phyloP scores from a whole-genome alignment of 148 eudicot species.

The Nyssa sinensis region DNA sequence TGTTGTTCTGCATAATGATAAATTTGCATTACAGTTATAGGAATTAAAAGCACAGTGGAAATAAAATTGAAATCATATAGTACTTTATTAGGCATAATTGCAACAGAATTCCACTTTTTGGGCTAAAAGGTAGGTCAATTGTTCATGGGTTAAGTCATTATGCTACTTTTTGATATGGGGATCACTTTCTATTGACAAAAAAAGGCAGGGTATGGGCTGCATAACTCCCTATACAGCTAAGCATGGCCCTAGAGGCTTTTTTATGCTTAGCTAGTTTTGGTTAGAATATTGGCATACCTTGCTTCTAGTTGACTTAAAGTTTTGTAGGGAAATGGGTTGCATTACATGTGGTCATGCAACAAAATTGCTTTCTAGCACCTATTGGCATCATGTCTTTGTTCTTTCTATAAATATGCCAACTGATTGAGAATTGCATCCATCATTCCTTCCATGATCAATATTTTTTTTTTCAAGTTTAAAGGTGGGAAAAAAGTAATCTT shows the following conservation, averaged over 20 bases:
- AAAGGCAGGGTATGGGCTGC: neutral
- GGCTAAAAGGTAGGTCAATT: neutral
- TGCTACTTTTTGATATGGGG: neutral
- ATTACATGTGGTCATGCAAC: neutral
- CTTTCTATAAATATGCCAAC: neutral
- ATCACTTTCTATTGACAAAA: neutral
- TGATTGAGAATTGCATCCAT: neutral
- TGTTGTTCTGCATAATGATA: neutral
- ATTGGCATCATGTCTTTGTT: neutral
- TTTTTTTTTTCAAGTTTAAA: too few species aligned
- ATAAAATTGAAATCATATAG: neutral
- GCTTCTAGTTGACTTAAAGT: too few species aligned
- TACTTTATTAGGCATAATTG: neutral
- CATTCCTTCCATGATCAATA: neutral
- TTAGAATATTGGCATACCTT: too few species aligned
- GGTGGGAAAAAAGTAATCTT: too few species aligned
- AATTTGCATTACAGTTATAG: neutral
- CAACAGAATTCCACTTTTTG: neutral
- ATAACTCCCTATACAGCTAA: neutral
- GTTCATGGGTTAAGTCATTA: neutral
- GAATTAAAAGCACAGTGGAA: neutral
- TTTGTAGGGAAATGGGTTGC: too few species aligned
- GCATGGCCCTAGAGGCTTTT: neutral
- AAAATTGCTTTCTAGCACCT: neutral
- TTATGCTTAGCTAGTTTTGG: neutral